A percentile compares a stretch with the other conserved stretches of the same genome.
Conservation (phyloP, 352 stramenopile species). For the Globisporangium echinulatum region DNA sequence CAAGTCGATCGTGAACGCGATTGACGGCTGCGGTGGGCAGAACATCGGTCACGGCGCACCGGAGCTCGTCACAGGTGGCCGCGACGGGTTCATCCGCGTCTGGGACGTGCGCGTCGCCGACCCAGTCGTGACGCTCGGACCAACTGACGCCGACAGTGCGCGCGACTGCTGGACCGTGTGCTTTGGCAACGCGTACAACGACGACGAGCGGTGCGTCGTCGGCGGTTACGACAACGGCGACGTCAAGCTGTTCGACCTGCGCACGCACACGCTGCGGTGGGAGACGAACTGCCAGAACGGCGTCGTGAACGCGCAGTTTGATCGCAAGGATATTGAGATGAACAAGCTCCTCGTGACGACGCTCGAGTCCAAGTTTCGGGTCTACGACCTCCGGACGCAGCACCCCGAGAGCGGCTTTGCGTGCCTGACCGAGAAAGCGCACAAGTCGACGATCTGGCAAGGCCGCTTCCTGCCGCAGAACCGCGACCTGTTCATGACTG, state of each 20-base stretch:
- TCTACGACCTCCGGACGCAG: constrained; percentile 93
- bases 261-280: constrained; percentile 91
- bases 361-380: constrained; percentile 93
- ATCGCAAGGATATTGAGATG: constrained; percentile 97
- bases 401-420: constrained; percentile 90
- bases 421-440: constrained; percentile 86
- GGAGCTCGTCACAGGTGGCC: constrained; percentile 91
- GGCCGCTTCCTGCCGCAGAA: constrained; percentile 94
- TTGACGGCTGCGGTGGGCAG: constrained; percentile 92
- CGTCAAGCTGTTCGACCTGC: constrained; percentile 95
- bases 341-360: constrained; percentile 96
- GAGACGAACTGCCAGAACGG: constrained; percentile 96
- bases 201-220: constrained; percentile 89
- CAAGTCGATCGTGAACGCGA: constrained; percentile 92
- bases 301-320: constrained; percentile 94
- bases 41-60: constrained; percentile 87
- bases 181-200: constrained; percentile 94
- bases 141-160: constrained; percentile 66
- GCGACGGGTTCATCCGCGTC: constrained; percentile 94
- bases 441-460: constrained; percentile 96
- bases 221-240: constrained; percentile 97
- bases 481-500: constrained; percentile 94
- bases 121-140: constrained; percentile 90
- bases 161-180: constrained; percentile 95
- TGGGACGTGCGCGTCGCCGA: constrained; percentile 91